Conservation (phyloP, 139 green algal species). For the Chlorella vulgaris region DNA sequence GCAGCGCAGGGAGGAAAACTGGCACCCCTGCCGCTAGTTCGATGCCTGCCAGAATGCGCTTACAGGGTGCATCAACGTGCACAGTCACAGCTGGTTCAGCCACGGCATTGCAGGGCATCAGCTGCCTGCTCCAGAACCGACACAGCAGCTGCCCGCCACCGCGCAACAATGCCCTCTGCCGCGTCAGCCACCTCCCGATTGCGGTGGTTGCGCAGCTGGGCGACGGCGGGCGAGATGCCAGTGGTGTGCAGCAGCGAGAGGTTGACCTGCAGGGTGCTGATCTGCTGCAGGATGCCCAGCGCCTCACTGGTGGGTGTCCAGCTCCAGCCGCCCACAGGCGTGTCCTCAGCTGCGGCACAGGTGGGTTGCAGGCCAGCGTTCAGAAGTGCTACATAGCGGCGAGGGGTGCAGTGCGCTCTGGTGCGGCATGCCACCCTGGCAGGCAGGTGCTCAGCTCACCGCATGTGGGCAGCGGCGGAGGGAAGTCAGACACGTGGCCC, state of each 20-base stretch:
- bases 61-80: too few relatives aligned
- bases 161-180: neutral
- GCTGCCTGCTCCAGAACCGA: neutral
- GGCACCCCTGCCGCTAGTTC: too few relatives aligned
- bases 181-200: neutral
- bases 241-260: conserved; percentile 8
- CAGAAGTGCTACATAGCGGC: neutral
- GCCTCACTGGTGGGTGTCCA: conserved; percentile 23
- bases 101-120: neutral
- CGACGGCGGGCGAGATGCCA: conserved; percentile 12
- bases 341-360: neutral
- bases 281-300: conserved; percentile 16
- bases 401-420: neutral
- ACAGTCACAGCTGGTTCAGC: too few relatives aligned
- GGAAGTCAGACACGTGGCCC: conserved; percentile 13
- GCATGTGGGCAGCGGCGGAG: conserved; percentile 7
- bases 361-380: neutral
- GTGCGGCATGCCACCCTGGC: neutral
- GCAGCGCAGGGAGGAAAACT: too few relatives aligned
- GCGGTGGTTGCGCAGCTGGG: conserved; percentile 31
- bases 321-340: conserved; percentile 7
- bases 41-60: too few relatives aligned
- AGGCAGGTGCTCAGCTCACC: neutral
- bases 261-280: conserved; percentile 14
- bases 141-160: neutral